Conservation (phyloP, 1,139 yeast species). For the Scheffersomyces cryptocercus region DNA sequence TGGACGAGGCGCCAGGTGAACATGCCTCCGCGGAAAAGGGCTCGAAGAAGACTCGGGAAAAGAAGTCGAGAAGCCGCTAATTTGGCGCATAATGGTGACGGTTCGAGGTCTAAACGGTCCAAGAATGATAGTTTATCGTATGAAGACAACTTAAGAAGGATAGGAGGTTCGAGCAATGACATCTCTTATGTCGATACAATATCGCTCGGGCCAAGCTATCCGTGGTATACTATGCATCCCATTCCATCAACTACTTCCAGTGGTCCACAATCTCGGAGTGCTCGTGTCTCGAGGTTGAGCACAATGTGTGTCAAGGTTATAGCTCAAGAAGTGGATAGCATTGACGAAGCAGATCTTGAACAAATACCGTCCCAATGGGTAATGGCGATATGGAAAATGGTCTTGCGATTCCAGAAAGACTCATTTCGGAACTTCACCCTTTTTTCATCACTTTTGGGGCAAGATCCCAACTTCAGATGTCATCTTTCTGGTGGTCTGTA, state of each 20-base stretch:
- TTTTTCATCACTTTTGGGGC: conserved; percentile 29
- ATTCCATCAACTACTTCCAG: too few species aligned
- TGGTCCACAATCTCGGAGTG: too few species aligned
- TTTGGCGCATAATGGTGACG: too few species aligned
- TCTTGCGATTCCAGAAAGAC: conserved; percentile 29
- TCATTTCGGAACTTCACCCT: conserved; percentile 28
- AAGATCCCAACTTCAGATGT: not conserved
- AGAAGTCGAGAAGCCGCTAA: not conserved
- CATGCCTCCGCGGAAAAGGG: not conserved
- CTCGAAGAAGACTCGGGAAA: not conserved
- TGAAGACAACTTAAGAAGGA: too few species aligned
- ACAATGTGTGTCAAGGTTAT: conserved; percentile 26
- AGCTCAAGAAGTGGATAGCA: conserved; percentile 29
- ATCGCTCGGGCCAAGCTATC: too few species aligned
- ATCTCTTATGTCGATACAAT: not conserved
- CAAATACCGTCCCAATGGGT: too few species aligned
- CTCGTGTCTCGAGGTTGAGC: too few species aligned
- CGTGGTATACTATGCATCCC: too few species aligned
- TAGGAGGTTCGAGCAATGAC: not conserved
- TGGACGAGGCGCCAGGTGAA: too few species aligned
- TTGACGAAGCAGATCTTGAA: conserved; percentile 12
- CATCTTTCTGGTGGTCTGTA: too few species aligned
- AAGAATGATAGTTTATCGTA: too few species aligned
- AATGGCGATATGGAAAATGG: conserved; percentile 30
- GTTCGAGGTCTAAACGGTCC: too few species aligned